phyloP scores from a whole-genome alignment of 768 basidiomycete species.

The Podaxis carcinomalis region DNA sequence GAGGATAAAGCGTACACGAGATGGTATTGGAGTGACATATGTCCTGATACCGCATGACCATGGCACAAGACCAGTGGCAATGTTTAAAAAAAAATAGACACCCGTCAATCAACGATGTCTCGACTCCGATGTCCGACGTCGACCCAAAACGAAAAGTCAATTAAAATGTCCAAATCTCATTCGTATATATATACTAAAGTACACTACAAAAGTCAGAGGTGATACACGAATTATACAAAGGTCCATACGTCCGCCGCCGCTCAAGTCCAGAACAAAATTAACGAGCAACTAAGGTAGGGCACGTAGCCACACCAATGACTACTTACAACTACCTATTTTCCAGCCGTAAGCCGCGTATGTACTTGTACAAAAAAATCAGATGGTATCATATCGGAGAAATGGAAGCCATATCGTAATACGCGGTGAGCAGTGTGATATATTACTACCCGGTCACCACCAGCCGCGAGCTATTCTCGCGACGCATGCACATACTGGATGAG shows the following conservation, averaged over 20 bases:
- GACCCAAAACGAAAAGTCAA: background rate
- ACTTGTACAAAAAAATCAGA: background rate
- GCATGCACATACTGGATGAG: slow-evolving; percentile 13
- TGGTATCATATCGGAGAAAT: background rate
- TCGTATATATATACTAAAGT: background rate
- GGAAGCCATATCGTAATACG: background rate
- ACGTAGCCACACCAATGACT: background rate
- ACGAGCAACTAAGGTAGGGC: background rate
- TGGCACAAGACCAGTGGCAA: background rate
- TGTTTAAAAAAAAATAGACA: background rate
- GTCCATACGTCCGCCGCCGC: background rate
- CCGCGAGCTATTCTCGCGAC: slow-evolving; percentile 7
- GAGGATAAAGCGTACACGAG: background rate
- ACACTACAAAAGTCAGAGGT: background rate
- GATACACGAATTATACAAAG: background rate
- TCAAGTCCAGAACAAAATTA: background rate
- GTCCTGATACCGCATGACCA: background rate
- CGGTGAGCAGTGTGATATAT: slow-evolving; percentile 7
- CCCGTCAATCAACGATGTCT: background rate
- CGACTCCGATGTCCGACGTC: background rate
- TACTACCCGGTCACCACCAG: slow-evolving; percentile 15
- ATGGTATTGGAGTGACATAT: background rate
- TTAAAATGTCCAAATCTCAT: background rate
- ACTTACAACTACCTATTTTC: background rate
- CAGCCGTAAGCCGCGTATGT: slow-evolving; percentile 2